Percentiles rank a stretch among this genome's conserved stretches.
phyloP scores from a whole-genome alignment of 345 rosid genomes.

The Streptanthus diversifolius region DNA sequence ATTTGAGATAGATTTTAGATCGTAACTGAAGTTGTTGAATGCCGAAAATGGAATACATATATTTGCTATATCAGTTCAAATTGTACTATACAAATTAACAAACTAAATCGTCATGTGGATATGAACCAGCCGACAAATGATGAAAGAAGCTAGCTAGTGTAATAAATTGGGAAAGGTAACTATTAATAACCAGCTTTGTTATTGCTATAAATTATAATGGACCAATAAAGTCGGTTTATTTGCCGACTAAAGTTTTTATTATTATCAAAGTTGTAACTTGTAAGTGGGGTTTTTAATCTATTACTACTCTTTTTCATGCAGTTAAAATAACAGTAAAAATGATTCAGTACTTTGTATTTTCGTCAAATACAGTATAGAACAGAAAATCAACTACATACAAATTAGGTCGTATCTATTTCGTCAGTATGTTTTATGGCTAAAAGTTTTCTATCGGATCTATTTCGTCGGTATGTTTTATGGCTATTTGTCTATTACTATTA shows the following conservation, averaged over 20 bases:
- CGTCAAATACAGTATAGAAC: neutral
- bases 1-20: neutral
- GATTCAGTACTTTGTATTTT: neutral
- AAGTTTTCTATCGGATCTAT: neutral
- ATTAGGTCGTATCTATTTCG: neutral
- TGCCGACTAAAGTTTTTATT: neutral
- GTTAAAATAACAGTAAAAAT: neutral
- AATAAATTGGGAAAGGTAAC: neutral
- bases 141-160: neutral
- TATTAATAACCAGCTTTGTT: neutral
- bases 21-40: neutral
- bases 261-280: neutral
- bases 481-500: neutral
- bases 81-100: neutral
- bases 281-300: neutral
- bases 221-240: neutral
- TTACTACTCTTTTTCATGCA: neutral
- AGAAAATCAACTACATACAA: neutral
- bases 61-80: neutral
- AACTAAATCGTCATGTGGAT: neutral
- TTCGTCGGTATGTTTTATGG: neutral
- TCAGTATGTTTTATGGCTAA: neutral
- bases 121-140: neutral
- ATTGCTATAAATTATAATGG: neutral
- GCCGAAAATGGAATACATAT: neutral